Evolutionary conservation across 1,139 yeast species (phyloP), one percentile per base, ranked within the genome.

Genomic region (Kodamaea sp.): DNA sequence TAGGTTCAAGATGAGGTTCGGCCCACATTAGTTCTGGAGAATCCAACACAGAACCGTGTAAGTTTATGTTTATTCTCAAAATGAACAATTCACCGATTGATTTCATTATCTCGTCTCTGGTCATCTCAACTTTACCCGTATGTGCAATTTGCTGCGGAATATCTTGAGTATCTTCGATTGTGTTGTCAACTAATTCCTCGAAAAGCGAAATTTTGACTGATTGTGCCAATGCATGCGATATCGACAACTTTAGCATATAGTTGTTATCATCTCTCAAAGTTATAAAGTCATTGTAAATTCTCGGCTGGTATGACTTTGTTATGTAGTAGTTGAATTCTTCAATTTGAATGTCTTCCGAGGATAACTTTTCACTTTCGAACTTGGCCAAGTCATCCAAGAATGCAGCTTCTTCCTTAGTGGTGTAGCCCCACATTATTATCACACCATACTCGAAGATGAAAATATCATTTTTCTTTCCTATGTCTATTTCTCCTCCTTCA

Each of bases 1-100:
- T 89, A 1, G 98, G 98, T 57, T 92, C 97, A 40, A 92, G 68
- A 52, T 90, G 96, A 1, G 98, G 98, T 55, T 92, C 97, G 0
- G 96, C 82, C 98, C 98, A 92, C 96, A 92, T 89, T 39, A 92
- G 76, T 57, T 92, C 97, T 0, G 98, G 98, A 1, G 96, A 86
- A 57, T 92, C 98, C 43, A 92, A 66, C 15, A 92, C 94, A 2
- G 97, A 88, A 1, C 97, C 97, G 62, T 92, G 97, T 42, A 92
- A 68, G 54, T 92, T 92, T 46, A 89, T 87, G 58, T 85, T 88
- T 39, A 92, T 92, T 41, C 98, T 70, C 46, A 92, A 67, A 39
- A 92, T 92, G 59, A 92, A 92, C 43, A 92, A 72, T 57, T 92
- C 97, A 12, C 98, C 98, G 40, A 92, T 92, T 37, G 94, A 83